These are phyloP conservation scores for Fusarium miscanthi DNA, from an alignment of 2,329 filamentous ascomycete species.

Conservation along the genomic window DNA sequence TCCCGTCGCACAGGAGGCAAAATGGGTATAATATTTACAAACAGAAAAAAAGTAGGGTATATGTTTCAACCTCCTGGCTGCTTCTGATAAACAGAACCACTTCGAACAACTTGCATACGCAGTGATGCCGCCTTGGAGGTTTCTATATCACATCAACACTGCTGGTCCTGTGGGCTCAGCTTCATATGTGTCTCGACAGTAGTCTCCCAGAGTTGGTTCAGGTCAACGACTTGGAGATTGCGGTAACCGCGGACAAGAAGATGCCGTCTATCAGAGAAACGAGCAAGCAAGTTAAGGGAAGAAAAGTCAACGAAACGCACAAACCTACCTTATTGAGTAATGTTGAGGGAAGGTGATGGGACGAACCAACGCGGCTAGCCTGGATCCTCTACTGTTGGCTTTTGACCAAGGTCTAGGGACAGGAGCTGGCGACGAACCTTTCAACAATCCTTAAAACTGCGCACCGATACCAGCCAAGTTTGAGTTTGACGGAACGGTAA, in stretches of 20 bases:
- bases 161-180: background rate
- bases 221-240: background rate
- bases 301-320: background rate
- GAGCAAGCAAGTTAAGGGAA: background rate
- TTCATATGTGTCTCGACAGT: background rate
- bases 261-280: background rate
- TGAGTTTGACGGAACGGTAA: background rate
- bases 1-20: background rate
- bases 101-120: background rate
- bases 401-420: background rate
- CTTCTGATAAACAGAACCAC: slow-evolving; percentile 5
- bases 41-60: slow-evolving; percentile 5
- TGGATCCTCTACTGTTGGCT: background rate
- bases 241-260: background rate
- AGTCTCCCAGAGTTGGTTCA: background rate
- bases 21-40: background rate
- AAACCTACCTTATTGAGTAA: background rate
- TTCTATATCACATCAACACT: background rate
- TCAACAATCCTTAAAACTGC: background rate
- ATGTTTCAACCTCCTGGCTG: background rate
- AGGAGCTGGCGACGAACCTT: background rate
- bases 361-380: background rate
- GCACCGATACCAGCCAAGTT: background rate
- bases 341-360: background rate
- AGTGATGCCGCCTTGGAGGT: background rate